A percentile compares a stretch with the other conserved stretches of the same genome.
phyloP scores from a whole-genome alignment of 805 yeast species.

The Candida taoyuanica region DNA sequence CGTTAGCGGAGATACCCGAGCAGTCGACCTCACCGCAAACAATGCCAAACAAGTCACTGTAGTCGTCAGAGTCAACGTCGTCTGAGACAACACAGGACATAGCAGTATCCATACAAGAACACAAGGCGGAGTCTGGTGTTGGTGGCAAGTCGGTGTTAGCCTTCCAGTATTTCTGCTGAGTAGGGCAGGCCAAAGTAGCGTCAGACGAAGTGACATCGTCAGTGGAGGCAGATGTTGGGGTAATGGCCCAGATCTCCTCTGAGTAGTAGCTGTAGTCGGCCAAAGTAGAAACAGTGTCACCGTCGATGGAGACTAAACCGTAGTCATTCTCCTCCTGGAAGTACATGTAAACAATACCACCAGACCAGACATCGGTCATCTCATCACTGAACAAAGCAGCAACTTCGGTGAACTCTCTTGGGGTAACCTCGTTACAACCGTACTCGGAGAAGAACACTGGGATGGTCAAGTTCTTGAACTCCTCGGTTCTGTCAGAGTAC shows the following conservation, averaged over 20 bases:
- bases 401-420: conserved; percentile 73
- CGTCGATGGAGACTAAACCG: conserved; percentile 59
- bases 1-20: conserved; percentile 56
- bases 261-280: conserved; percentile 61
- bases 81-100: conserved; percentile 56
- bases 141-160: conserved; percentile 74
- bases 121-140: conserved; percentile 60
- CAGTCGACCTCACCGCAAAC: conserved; percentile 59
- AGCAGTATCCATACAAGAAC: conserved; percentile 58
- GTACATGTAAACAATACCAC: conserved; percentile 87
- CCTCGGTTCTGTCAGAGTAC: conserved; percentile 57
- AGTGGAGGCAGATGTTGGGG: conserved; percentile 47
- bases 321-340: conserved; percentile 71
- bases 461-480: conserved; percentile 59
- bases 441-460: conserved; percentile 81
- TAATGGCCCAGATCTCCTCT: conserved; percentile 47
- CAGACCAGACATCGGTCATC: conserved; percentile 85
- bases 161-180: conserved; percentile 51
- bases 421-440: conserved; percentile 67
- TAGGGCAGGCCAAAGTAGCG: conserved; percentile 58
- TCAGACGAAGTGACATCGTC: conserved; percentile 37
- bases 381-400: conserved; percentile 55
- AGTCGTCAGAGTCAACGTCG: conserved; percentile 50
- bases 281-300: conserved; percentile 50
- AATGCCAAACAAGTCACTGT: conserved; percentile 50